phyloP scores from a whole-genome alignment of 2,329 filamentous ascomycete species.

The Hypoxylon sp. region DNA sequence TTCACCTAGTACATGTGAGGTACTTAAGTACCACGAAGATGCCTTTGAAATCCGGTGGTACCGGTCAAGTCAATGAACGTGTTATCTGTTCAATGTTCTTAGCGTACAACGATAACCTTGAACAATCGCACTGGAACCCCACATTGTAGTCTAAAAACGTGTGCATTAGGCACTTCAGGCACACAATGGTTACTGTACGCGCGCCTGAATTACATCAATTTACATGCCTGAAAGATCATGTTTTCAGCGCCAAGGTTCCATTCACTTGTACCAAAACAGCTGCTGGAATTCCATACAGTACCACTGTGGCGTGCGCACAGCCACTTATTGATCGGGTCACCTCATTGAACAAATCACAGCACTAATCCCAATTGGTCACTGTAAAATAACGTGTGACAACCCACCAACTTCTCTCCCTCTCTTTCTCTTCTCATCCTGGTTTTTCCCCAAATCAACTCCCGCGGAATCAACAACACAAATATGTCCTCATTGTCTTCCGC shows the following conservation, averaged over 20 bases:
- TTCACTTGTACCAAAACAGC: not conserved
- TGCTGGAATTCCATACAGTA: not conserved
- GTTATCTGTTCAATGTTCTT: not conserved
- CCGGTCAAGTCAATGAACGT: not conserved
- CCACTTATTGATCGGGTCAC: constrained; percentile 16
- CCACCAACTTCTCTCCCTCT: constrained; percentile 12
- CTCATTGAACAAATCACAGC: constrained; percentile 13
- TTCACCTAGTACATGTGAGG: constrained; percentile 8
- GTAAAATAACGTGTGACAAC: constrained; percentile 9
- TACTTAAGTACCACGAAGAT: not conserved
- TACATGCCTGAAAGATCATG: not conserved
- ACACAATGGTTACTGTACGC: too few relatives aligned
- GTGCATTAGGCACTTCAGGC: too few relatives aligned
- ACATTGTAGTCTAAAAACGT: not conserved
- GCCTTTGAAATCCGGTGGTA: not conserved
- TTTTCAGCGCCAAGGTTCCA: not conserved
- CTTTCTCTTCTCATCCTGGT: constrained; percentile 17
- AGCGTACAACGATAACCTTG: not conserved
- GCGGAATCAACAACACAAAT: constrained; percentile 47
- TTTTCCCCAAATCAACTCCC: constrained; percentile 35
- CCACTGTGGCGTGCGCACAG: constrained; percentile 9
- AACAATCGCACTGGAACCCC: not conserved
- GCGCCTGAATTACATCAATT: not conserved
- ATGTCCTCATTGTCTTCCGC: constrained; percentile 45
- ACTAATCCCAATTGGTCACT: constrained; percentile 2